Evolutionary conservation across 2,329 filamentous ascomycete genomes (phyloP).

Genomic region (Celoporthe dispersa): DNA sequence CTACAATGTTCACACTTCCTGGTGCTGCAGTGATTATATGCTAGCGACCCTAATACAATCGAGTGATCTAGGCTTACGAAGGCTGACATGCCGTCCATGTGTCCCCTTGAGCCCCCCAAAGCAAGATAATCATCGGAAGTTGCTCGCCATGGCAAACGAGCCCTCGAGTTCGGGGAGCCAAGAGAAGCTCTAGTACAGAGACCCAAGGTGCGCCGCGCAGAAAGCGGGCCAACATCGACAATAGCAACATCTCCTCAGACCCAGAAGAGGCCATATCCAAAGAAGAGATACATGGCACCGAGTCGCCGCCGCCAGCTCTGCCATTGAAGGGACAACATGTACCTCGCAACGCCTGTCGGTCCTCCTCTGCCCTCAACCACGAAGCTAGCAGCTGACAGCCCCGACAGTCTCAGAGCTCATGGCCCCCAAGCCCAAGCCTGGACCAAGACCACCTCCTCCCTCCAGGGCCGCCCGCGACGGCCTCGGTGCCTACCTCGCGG

Average conservation of each 20-base stretch:
- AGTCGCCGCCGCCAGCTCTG: conserved; percentile 35
- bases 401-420: conserved; percentile 58
- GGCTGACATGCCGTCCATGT: background rate
- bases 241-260: conserved; percentile 25
- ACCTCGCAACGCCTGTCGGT: conserved; percentile 48
- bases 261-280: conserved; percentile 45
- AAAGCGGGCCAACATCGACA: conserved; percentile 15
- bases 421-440: conserved; percentile 50
- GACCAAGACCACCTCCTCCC: conserved; percentile 29
- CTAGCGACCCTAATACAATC: background rate
- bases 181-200: conserved; percentile 15
- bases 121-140: background rate
- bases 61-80: background rate
- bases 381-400: conserved; percentile 26
- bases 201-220: conserved; percentile 13
- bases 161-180: conserved; percentile 1
- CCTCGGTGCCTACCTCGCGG: conserved; percentile 67
- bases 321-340: conserved; percentile 31
- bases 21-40: background rate
- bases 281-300: conserved; percentile 45
- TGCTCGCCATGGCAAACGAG: conserved; percentile 9
- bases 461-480: conserved; percentile 53
- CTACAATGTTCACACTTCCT: background rate
- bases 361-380: background rate
- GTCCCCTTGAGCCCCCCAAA: background rate